Conservation (phyloP, 1,139 yeast species). For the Candida tunisiensis region DNA sequence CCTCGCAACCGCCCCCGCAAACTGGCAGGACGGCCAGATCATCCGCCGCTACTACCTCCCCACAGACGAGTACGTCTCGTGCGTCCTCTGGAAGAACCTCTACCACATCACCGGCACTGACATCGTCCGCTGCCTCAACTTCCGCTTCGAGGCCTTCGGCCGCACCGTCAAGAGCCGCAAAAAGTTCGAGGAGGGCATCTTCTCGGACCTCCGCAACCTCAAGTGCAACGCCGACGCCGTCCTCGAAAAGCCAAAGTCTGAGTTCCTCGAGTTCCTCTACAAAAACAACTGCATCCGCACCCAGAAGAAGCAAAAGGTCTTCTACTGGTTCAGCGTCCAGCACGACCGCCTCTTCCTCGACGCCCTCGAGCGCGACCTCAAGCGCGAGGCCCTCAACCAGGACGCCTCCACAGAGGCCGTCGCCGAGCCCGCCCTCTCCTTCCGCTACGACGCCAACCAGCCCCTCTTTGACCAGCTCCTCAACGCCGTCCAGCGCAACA, state of each 20-base stretch:
- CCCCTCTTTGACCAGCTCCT: slow-evolving; percentile 22
- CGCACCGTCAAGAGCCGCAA: slow-evolving; percentile 69
- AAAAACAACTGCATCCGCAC: slow-evolving; percentile 82
- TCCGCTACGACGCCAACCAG: slow-evolving; percentile 20
- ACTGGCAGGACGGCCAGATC: slow-evolving; percentile 83
- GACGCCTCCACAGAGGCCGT: slow-evolving; percentile 23
- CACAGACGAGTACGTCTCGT: slow-evolving; percentile 78
- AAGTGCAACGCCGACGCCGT: slow-evolving; percentile 84
- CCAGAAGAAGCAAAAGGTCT: slow-evolving; percentile 93
- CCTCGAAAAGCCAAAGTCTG: slow-evolving; percentile 76
- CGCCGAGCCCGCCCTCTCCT: slow-evolving; percentile 25
- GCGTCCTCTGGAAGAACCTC: slow-evolving; percentile 84
- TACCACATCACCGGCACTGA: slow-evolving; percentile 93
- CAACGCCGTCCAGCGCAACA: slow-evolving; percentile 14
- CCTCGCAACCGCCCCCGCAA: slow-evolving; percentile 84
- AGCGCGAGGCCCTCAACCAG: slow-evolving; percentile 37
- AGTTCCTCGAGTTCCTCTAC: slow-evolving; percentile 68
- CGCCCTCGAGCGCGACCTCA: slow-evolving; percentile 83
- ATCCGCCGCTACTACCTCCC: slow-evolving; percentile 74
- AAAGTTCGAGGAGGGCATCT: slow-evolving; percentile 93
- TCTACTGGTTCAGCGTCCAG: slow-evolving; percentile 92
- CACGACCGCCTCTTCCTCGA: slow-evolving; percentile 89
- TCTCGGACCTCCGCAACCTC: slow-evolving; percentile 73
- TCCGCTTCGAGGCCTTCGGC: slow-evolving; percentile 83
- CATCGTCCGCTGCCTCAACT: slow-evolving; percentile 81